Evolutionary conservation across 805 yeast species (phyloP).

Genomic region (Kazachstania viticola): DNA sequence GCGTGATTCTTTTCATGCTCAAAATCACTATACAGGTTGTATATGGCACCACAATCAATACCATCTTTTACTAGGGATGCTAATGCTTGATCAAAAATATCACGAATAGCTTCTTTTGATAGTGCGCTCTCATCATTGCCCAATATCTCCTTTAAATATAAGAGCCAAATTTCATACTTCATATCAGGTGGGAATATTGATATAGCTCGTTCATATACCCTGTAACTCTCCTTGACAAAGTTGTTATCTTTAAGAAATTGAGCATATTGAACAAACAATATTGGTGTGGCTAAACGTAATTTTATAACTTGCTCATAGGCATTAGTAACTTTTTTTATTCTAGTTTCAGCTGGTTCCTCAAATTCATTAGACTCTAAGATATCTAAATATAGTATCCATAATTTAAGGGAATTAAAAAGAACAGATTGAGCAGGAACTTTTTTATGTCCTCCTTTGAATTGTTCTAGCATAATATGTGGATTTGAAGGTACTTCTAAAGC

Average conservation of each 20-base stretch:
- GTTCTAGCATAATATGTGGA: slow-evolving; percentile 17
- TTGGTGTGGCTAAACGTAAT: slow-evolving; percentile 58
- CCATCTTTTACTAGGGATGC: slow-evolving; percentile 36
- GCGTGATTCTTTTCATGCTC: slow-evolving; percentile 47
- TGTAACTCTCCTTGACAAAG: slow-evolving; percentile 36
- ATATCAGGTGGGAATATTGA: slow-evolving; percentile 35
- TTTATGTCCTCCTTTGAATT: slow-evolving; percentile 7
- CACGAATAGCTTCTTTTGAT: slow-evolving; percentile 48
- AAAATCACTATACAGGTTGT: slow-evolving; percentile 44
- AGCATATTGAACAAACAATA: slow-evolving; percentile 55
- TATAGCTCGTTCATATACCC: slow-evolving; percentile 61
- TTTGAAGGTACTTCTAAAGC: slow-evolving; percentile 33
- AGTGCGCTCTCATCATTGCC: slow-evolving; percentile 14
- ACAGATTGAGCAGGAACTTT: slow-evolving; percentile 43
- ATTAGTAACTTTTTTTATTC: slow-evolving; percentile 24
- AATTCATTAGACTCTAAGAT: slow-evolving; percentile 34
- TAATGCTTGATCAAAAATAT: slow-evolving; percentile 60
- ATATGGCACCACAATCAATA: slow-evolving; percentile 34
- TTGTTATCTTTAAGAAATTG: slow-evolving; percentile 40
- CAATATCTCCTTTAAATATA: slow-evolving; percentile 40
- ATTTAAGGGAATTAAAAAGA: slow-evolving; percentile 44
- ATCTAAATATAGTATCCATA: slow-evolving; percentile 72
- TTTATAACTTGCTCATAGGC: slow-evolving; percentile 45
- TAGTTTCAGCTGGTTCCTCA: background rate
- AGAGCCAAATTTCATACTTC: slow-evolving; percentile 59